Evolutionary conservation across 2,329 filamentous ascomycete species (phyloP).

Genomic region (Xylariaceae sp.): DNA sequence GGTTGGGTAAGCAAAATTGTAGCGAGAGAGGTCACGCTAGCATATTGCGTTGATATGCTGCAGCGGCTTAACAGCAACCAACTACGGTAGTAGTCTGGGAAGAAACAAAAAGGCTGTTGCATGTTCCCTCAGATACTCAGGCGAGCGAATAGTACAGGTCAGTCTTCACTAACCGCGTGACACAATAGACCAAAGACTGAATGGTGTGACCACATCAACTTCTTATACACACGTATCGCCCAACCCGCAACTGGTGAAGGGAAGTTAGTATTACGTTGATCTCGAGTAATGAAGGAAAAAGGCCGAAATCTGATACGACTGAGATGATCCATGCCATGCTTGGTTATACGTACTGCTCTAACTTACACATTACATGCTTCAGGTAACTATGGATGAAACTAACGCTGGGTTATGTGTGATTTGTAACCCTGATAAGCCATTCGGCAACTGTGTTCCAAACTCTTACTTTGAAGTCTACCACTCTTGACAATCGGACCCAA

Average conservation of each 20-base stretch:
- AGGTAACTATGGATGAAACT: too few species aligned
- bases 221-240: slow-evolving; percentile 31
- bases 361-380: too few species aligned
- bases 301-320: neutral
- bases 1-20: slow-evolving; percentile 9
- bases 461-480: too few species aligned
- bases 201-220: slow-evolving; percentile 32
- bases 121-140: slow-evolving; percentile 33
- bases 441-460: too few species aligned
- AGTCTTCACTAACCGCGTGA: slow-evolving; percentile 33
- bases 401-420: too few species aligned
- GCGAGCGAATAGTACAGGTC: slow-evolving; percentile 33
- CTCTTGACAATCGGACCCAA: too few species aligned
- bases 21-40: slow-evolving; percentile 35
- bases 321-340: neutral
- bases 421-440: too few species aligned
- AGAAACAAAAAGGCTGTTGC: slow-evolving; percentile 32
- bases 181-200: slow-evolving; percentile 32
- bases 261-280: slow-evolving; percentile 33
- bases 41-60: slow-evolving; percentile 35
- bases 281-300: slow-evolving; percentile 1
- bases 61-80: slow-evolving; percentile 35
- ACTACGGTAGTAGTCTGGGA: slow-evolving; percentile 35
- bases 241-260: slow-evolving; percentile 31
- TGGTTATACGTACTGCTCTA: too few species aligned